phyloP scores from a whole-genome alignment of 352 stramenopile species.

The Phytophthora hybrid region DNA sequence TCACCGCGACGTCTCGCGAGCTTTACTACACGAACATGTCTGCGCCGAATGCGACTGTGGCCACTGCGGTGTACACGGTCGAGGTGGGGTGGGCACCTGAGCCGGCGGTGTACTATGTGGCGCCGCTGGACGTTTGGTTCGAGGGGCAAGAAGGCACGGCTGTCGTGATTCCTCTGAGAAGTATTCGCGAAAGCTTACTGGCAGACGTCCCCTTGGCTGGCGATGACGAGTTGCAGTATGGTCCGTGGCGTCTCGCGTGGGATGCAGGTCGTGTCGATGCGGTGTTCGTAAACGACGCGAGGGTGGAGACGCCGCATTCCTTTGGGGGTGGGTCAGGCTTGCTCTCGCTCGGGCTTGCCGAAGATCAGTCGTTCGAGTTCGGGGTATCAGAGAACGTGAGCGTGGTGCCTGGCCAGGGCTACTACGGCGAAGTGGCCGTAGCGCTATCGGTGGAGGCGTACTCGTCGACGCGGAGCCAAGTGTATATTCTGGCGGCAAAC shows the following conservation, averaged over 20 bases:
- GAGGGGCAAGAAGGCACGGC: slow-evolving; percentile 15
- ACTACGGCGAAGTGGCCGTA: slow-evolving; percentile 18
- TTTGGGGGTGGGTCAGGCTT: slow-evolving; percentile 6
- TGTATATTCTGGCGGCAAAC: slow-evolving; percentile 11
- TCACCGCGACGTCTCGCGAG: slow-evolving; percentile 26
- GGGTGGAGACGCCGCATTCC: background rate
- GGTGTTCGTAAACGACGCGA: slow-evolving; percentile 25
- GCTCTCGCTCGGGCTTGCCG: slow-evolving; percentile 15
- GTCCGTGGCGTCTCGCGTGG: slow-evolving; percentile 18
- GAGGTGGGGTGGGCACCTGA: slow-evolving; percentile 29
- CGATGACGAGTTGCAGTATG: slow-evolving; percentile 11
- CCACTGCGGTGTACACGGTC: slow-evolving; percentile 6
- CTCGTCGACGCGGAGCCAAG: background rate
- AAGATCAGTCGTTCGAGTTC: slow-evolving; percentile 13
- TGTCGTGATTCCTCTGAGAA: slow-evolving; percentile 7
- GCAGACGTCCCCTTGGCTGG: background rate
- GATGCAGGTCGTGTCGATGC: slow-evolving; percentile 3
- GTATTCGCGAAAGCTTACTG: slow-evolving; percentile 13
- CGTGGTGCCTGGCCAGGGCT: slow-evolving; percentile 14
- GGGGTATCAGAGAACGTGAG: slow-evolving; percentile 12
- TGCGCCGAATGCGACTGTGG: slow-evolving; percentile 8
- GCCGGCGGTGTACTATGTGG: slow-evolving; percentile 18
- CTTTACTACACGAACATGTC: slow-evolving; percentile 24
- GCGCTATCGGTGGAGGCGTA: slow-evolving; percentile 20
- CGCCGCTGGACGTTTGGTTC: slow-evolving; percentile 29